These are phyloP conservation scores for Aspergillus neotritici DNA, from an alignment of 2,329 filamentous ascomycete species.

Conservation along the genomic window DNA sequence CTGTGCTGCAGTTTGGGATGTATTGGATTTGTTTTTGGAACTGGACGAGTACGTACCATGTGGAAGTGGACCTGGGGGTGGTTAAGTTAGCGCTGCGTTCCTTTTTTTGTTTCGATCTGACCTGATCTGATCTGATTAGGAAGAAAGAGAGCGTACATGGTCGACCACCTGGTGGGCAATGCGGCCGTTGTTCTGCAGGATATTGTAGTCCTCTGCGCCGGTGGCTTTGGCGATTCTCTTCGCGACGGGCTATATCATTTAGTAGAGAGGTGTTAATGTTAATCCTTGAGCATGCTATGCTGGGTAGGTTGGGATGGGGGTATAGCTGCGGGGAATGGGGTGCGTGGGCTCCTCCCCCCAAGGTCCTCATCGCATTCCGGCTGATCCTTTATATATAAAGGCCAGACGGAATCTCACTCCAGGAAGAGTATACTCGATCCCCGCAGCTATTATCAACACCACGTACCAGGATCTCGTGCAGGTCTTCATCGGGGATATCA, in stretches of 20 bases:
- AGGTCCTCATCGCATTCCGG: conserved; percentile 20
- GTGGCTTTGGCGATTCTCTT: conserved; percentile 79
- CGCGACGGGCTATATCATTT: conserved; percentile 58
- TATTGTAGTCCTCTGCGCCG: conserved; percentile 77
- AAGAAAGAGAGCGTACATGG: conserved; percentile 58
- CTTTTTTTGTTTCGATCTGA: conserved; percentile 3
- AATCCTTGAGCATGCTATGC: conserved; percentile 4
- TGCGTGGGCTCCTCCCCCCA: conserved; percentile 7
- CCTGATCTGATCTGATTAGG: background rate
- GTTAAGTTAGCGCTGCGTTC: background rate
- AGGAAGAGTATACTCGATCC: background rate
- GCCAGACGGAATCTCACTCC: background rate
- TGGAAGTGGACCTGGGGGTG: conserved; percentile 81
- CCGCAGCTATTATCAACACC: background rate
- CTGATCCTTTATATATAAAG: conserved; percentile 1
- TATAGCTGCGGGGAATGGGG: conserved; percentile 1
- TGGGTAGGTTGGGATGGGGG: background rate
- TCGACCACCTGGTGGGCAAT: conserved; percentile 89
- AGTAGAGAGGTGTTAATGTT: conserved; percentile 6
- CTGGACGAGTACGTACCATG: conserved; percentile 55
- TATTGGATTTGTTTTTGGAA: background rate
- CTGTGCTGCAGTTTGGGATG: background rate
- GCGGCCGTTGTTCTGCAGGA: conserved; percentile 91
- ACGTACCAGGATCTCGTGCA: conserved; percentile 72
- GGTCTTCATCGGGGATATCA: conserved; percentile 85